Conservation (phyloP, 345 rosid genomes). For the Toxicodendron radicans region DNA sequence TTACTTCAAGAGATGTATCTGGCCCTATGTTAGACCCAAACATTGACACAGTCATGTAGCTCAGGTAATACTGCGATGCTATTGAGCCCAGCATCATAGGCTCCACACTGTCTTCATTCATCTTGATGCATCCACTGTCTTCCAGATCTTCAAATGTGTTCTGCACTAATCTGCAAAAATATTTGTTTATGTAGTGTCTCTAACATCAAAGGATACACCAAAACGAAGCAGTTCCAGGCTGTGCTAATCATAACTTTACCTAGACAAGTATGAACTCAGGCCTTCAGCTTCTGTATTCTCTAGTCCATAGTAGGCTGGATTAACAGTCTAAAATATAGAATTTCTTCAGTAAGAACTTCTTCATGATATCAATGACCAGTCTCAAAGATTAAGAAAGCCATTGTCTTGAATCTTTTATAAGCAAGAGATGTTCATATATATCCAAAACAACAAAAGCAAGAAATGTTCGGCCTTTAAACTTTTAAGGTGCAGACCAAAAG, state of each 20-base stretch:
- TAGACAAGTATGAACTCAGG: constrained; percentile 75
- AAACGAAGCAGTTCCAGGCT: constrained; percentile 9
- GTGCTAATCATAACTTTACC: constrained; percentile 42
- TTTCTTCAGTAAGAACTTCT: neutral
- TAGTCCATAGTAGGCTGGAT: constrained; percentile 96
- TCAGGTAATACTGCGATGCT: constrained; percentile 95
- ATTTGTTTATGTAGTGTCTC: neutral
- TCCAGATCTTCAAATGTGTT: constrained; percentile 96
- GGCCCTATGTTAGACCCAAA: constrained; percentile 95
- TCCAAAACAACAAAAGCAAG: neutral
- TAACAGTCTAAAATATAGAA: constrained; percentile 62
- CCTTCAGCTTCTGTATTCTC: constrained; percentile 70
- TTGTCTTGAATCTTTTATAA: neutral
- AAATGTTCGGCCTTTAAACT: no score
- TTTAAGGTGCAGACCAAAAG: no score
- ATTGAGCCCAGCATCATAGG: constrained; percentile 85
- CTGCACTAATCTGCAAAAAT: constrained; percentile 70
- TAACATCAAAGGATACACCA: constrained; percentile 7
- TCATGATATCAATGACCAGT: neutral
- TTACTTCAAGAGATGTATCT: constrained; percentile 90
- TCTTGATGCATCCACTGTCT: constrained; percentile 94
- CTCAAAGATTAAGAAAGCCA: neutral
- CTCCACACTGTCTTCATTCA: constrained; percentile 71
- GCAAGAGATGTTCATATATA: neutral
- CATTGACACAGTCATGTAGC: constrained; percentile 93